Evolutionary conservation across 225 moss, liverwort and hornwort species (phyloP).

Genomic region (Asterella californica): DNA sequence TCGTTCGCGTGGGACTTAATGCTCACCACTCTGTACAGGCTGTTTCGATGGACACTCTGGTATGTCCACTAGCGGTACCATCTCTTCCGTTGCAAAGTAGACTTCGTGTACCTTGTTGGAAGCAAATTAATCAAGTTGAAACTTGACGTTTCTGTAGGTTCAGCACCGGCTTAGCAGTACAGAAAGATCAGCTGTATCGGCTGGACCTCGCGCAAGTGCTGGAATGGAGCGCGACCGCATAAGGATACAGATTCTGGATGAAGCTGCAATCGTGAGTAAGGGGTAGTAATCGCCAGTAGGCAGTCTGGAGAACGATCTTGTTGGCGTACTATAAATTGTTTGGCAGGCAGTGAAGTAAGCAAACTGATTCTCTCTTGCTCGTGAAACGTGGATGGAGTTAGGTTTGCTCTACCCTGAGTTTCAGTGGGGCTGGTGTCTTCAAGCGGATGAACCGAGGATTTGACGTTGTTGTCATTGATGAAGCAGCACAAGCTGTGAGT

Average conservation of each 20-base stretch:
- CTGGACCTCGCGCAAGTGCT: constrained; percentile 83
- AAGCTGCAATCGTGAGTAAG: constrained; percentile 89
- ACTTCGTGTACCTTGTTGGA: not conserved
- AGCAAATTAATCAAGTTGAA: not conserved
- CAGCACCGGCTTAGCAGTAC: constrained; percentile 84
- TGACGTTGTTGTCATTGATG: constrained; percentile 97
- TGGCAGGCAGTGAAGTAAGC: not conserved
- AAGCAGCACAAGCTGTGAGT: constrained; percentile 99
- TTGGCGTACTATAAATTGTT: not conserved
- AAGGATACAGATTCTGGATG: constrained; percentile 92
- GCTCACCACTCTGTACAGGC: constrained; percentile 94
- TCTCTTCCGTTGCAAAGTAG: not conserved
- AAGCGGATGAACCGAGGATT: constrained; percentile 99
- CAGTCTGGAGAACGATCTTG: not conserved
- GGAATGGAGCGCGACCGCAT: constrained; percentile 99
- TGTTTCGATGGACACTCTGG: constrained; percentile 97
- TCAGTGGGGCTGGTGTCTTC: constrained; percentile 94
- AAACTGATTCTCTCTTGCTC: not conserved
- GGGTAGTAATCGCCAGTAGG: not conserved
- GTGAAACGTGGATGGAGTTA: constrained; percentile 20
- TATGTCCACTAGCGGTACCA: constrained; percentile 25
- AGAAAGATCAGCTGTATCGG: constrained; percentile 78
- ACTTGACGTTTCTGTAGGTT: constrained; percentile 45
- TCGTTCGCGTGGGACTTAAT: constrained; percentile 98
- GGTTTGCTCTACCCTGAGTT: constrained; percentile 99